Evolutionary conservation across 805 yeast species (phyloP), one percentile per base, ranked within the genome.

Genomic region (Metschnikowia lachancei): DNA sequence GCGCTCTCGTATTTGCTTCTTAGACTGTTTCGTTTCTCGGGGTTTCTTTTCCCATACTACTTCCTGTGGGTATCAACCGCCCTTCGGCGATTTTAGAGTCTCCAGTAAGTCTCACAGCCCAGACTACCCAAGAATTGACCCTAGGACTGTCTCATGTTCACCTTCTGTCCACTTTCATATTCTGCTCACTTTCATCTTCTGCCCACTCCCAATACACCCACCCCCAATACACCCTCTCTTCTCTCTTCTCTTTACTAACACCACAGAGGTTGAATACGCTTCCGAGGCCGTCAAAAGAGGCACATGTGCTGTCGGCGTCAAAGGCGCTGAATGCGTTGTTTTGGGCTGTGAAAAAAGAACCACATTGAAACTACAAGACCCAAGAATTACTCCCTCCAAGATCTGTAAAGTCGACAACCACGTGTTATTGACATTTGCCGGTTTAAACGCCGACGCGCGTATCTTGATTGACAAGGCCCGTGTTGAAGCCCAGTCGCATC

Each of bases 281-380:
- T 77, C 86, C 33, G 99, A 94, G 66, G 99, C 99, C 0, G 99
- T 94, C 37, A 94, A 92, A 64, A 81, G 98, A 70, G 99, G 99
- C 50, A 94, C 99, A 2, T 89, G 97, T 65, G 97, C 98, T 1
- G 96, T 94, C 39, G 99, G 97, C 34, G 92, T 94, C 49, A 92
- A 91, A 65, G 98, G 98, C 44, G 77, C 78, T 52, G 84, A 83
- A 51, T 81, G 84, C 49, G 98, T 94, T 10, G 97, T 94, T 10
- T 77, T 94, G 39, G 99, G 97, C 18, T 92, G 98, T 71, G 99
- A 94, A 67, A 87, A 92, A 74, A 83, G 98, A 72, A 87, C 96
- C 39, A 91, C 98, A 1, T 74, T 94, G 62, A 94, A 94, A 66
- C 76, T 94, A 55, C 99, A 94, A 71, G 98, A 94, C 68, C 92